Conservation (phyloP, 2,329 filamentous ascomycete species). For the Phyllosticta ampelicida region DNA sequence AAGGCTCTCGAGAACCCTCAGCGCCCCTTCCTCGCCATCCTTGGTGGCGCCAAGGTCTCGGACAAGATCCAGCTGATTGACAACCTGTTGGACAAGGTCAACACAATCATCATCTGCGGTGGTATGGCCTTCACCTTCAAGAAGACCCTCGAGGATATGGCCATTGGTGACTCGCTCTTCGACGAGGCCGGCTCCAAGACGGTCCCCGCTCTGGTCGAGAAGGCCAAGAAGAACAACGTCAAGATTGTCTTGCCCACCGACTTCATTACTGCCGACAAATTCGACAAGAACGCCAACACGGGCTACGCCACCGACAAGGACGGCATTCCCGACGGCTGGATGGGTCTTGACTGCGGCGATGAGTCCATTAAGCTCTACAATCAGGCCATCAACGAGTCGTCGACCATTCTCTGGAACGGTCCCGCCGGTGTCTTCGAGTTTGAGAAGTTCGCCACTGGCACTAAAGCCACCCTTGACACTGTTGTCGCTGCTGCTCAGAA, state of each 20-base stretch:
- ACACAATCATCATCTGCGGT: conserved; percentile 93
- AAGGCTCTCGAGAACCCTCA: conserved; percentile 87
- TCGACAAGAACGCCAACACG: conserved; percentile 70
- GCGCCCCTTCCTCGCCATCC: conserved; percentile 95
- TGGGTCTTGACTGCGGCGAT: conserved; percentile 90
- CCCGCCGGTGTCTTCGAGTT: conserved; percentile 97
- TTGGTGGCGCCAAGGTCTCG: conserved; percentile 94
- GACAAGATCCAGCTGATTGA: conserved; percentile 99
- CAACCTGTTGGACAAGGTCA: conserved; percentile 95
- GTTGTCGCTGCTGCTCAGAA: conserved; percentile 68
- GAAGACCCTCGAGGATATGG: conserved; percentile 87
- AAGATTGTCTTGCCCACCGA: conserved; percentile 90
- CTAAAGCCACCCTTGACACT: conserved; percentile 83
- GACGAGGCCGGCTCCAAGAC: conserved; percentile 92
- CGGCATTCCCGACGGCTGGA: conserved; percentile 94
- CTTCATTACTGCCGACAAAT: conserved; percentile 95
- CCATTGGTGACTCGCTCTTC: conserved; percentile 84
- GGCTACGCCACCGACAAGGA: conserved; percentile 74
- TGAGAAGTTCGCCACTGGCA: conserved; percentile 84
- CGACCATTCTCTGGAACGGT: conserved; percentile 99
- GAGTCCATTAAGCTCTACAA: conserved; percentile 85
- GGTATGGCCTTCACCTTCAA: conserved; percentile 99
- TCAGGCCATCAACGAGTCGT: conserved; percentile 71
- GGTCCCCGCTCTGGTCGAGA: conserved; percentile 75
- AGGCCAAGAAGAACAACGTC: conserved; percentile 94